phyloP scores from a whole-genome alignment of 2,329 filamentous ascomycete species.

The Aspergillus aculeatus region DNA sequence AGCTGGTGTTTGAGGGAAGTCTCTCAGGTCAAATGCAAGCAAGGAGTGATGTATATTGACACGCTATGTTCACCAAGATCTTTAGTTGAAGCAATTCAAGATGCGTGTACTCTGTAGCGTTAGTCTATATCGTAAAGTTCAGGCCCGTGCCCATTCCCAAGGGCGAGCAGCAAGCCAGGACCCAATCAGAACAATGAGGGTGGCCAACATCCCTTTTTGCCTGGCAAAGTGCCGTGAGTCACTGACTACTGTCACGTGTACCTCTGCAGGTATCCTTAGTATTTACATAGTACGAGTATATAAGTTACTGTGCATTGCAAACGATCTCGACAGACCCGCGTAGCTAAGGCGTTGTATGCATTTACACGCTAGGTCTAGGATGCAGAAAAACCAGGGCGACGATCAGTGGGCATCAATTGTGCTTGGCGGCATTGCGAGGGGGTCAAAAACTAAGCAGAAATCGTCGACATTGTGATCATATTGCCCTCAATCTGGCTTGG shows the following conservation, averaged over 20 bases:
- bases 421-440: background rate
- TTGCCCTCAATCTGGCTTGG: too few relatives aligned
- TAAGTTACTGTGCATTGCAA: background rate
- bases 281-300: too few relatives aligned
- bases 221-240: background rate
- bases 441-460: background rate
- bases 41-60: background rate
- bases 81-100: background rate
- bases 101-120: background rate
- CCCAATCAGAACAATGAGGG: too few relatives aligned
- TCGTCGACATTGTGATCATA: background rate
- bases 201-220: background rate
- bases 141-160: background rate
- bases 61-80: background rate
- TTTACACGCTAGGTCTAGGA: background rate
- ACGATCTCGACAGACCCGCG: background rate
- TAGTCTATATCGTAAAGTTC: background rate
- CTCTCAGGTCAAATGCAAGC: background rate
- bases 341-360: background rate
- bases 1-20: background rate
- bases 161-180: too few relatives aligned
- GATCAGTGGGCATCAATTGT: background rate
- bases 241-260: background rate
- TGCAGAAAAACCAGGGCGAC: background rate
- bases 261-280: background rate